These are phyloP conservation scores for Coemansia sp. DNA, from an alignment of 192 early-diverging fungal species.

Conservation along the genomic window DNA sequence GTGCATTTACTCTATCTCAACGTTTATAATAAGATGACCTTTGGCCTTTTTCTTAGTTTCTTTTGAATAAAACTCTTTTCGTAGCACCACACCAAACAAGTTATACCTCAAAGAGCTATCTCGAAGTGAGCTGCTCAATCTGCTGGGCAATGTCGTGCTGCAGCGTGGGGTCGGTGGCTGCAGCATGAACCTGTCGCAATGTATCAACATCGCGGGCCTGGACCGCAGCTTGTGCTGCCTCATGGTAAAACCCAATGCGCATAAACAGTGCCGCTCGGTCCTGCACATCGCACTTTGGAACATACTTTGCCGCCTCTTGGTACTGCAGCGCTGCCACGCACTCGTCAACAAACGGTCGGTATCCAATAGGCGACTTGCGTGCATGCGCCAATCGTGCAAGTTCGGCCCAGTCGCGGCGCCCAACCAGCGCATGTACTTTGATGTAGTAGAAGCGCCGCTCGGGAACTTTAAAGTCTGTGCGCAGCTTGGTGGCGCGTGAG, in stretches of 20 bases:
- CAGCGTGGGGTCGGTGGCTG: slow-evolving; percentile 18
- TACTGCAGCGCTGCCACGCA: slow-evolving; percentile 74
- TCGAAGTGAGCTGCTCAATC: slow-evolving; percentile 29
- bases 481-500: slow-evolving; percentile 72
- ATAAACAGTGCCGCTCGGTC: slow-evolving; percentile 64
- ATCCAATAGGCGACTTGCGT: slow-evolving; percentile 80
- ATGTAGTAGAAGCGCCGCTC: slow-evolving; percentile 91
- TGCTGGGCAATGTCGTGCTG: slow-evolving; percentile 39
- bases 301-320: slow-evolving; percentile 75
- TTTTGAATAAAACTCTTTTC: too few species aligned
- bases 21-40: too few species aligned
- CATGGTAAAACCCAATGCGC: slow-evolving; percentile 70
- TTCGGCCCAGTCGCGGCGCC: slow-evolving; percentile 80
- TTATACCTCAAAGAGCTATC: neutral
- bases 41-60: too few species aligned
- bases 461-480: slow-evolving; percentile 81
- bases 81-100: too few species aligned
- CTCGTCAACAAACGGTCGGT: slow-evolving; percentile 76
- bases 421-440: slow-evolving; percentile 77
- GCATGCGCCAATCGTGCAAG: slow-evolving; percentile 77
- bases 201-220: slow-evolving; percentile 62
- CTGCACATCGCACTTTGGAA: slow-evolving; percentile 65
- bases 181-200: slow-evolving; percentile 55
- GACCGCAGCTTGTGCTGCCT: slow-evolving; percentile 70
- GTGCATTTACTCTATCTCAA: too few species aligned